A percentile compares a stretch with the other conserved stretches of the same genome.
Conservation (phyloP, 305 asterid genomes). For the Solanum hybrid region DNA sequence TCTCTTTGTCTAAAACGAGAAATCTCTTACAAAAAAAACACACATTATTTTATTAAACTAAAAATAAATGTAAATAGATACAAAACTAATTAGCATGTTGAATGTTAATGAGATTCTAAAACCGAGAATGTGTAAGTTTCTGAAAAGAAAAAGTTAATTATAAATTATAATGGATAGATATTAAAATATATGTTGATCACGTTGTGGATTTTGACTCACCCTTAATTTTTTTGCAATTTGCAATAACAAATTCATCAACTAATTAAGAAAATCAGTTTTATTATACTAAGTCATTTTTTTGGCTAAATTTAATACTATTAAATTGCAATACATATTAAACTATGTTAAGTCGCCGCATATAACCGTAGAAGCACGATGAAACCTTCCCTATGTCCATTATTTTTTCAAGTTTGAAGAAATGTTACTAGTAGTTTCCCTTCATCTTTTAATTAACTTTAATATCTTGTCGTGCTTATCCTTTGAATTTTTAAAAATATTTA, state of each 20-base stretch:
- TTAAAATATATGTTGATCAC: background rate
- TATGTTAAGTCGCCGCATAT: background rate
- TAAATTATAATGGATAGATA: background rate
- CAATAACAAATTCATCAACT: background rate
- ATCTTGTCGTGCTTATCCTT: background rate
- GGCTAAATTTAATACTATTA: background rate
- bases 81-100: background rate
- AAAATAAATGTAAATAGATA: background rate
- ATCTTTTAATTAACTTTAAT: background rate
- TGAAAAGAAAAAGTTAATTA: background rate
- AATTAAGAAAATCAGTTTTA: background rate
- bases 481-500: background rate
- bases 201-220: background rate
- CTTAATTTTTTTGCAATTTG: background rate
- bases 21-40: background rate
- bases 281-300: background rate
- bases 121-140: background rate
- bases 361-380: background rate
- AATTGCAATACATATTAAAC: background rate
- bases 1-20: background rate
- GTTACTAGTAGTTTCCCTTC: background rate
- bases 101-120: background rate
- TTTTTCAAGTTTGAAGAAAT: background rate
- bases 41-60: background rate
- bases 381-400: background rate